Evolutionary conservation across 192 early-diverging fungal genomes (phyloP), one percentile per base, ranked within the genome.

Genomic region (Coemansia sp.): DNA sequence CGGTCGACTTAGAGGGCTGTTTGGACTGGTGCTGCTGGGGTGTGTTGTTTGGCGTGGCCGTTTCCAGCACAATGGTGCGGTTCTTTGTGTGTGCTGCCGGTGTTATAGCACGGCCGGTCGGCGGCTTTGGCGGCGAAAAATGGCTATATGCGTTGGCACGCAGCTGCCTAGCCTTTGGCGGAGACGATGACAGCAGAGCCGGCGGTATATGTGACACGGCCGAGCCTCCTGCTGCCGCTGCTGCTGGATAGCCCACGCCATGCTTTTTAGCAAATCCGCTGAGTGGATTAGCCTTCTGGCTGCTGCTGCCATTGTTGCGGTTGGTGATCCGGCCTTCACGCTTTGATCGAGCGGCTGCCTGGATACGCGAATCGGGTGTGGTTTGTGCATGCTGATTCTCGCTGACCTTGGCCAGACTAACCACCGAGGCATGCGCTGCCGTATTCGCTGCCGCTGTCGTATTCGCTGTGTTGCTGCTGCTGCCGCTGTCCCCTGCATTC

Each of bases 191-290:
- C 5, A 73, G 51, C n/a, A 73, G 50, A 9, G 55, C 70, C 5
- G 70, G 58, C 7, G 70, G 66, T 0, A 73, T 24, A 24, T 19
- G 62, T 52, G 20, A 57, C 70, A 48, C 35, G 54, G 62, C 58
- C 24, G 66, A 64, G 36, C 60, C 58, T 26, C 70, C 70, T 6
- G 66, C 70, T 8, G 66, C 63, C 30, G 59, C 58, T 26, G 63
- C 70, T 6, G 66, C 70, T 8, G 63, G 54, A 41, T 58, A 66
- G 2, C 63, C 70, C 30, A 73, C 50, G 3, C 63, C 63, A 15
- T 73, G 70, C 54, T 66, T 66, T 34, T 66, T 73, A 9, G 70
- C 70, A 58, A 73, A 73, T 19, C 70, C 70, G 15, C 24, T 39
- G 18, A 73, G 38, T 5, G 70, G 70, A 7, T 73, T 61, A 1